These are phyloP conservation scores for Paraconiothyrium sp. DNA, from an alignment of 2,329 filamentous ascomycete genomes.

Conservation along the genomic window DNA sequence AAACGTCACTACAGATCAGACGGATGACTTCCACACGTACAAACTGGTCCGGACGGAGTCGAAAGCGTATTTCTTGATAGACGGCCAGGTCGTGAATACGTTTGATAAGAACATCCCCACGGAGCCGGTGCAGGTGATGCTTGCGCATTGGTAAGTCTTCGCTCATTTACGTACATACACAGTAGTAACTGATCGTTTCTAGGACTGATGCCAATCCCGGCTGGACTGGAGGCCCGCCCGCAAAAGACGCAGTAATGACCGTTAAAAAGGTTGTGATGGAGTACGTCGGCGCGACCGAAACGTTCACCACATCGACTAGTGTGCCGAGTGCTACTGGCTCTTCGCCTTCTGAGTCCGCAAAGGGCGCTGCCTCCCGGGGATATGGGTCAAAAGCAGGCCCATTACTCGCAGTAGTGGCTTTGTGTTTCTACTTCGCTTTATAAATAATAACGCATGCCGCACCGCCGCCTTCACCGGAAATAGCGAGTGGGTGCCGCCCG, in stretches of 20 bases:
- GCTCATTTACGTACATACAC: neutral
- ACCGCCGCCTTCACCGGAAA: neutral
- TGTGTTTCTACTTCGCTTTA: neutral
- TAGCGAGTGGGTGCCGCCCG: neutral
- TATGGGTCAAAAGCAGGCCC: neutral
- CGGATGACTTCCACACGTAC: constrained; percentile 11
- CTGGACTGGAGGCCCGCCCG: constrained; percentile 10
- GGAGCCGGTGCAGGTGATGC: constrained; percentile 9
- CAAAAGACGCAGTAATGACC: constrained; percentile 4
- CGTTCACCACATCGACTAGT: constrained; percentile 6
- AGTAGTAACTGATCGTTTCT: neutral
- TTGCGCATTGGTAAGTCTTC: constrained; percentile 10
- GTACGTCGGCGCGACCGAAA: constrained; percentile 8
- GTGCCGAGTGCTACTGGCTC: constrained; percentile 5
- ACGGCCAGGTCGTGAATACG: constrained; percentile 8
- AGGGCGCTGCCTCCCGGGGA: constrained; percentile 2
- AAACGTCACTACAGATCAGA: constrained; percentile 12
- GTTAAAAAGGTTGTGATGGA: constrained; percentile 1
- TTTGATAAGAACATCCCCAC: constrained; percentile 9
- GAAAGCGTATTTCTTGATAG: constrained; percentile 10
- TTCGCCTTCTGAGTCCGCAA: constrained; percentile 3
- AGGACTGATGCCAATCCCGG: constrained; percentile 12
- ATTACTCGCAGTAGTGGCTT: neutral
- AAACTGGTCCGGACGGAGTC: constrained; percentile 12
- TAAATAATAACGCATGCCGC: neutral